A percentile compares a stretch with the other conserved stretches of the same genome.
These are phyloP conservation scores for Beta lomatogona DNA, from an alignment of 179 eudicot genomes.

Conservation along the genomic window DNA sequence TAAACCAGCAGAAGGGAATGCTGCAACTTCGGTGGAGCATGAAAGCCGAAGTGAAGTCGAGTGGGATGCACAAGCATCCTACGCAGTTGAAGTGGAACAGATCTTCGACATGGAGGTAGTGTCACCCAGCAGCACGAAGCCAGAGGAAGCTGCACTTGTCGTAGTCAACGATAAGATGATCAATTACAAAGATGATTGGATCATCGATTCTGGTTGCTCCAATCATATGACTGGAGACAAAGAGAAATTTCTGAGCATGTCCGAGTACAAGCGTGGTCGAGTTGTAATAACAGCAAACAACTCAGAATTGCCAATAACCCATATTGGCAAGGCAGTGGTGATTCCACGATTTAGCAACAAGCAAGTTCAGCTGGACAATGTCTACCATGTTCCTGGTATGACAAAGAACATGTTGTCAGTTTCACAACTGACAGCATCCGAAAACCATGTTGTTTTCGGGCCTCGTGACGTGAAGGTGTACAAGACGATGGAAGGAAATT, in stretches of 20 bases:
- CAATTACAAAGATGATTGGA: constrained; percentile 25
- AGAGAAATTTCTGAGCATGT: constrained; percentile 5
- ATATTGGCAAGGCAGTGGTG: constrained; percentile 17
- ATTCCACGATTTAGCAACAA: too few relatives aligned
- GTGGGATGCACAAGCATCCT: constrained; percentile 18
- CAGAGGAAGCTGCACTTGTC: neutral
- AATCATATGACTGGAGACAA: constrained; percentile 24
- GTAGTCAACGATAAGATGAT: neutral
- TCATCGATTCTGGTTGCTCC: constrained; percentile 17
- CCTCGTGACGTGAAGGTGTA: too few relatives aligned
- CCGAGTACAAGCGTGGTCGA: constrained; percentile 5
- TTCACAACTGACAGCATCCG: too few relatives aligned
- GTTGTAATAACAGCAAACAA: constrained; percentile 19
- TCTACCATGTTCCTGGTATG: too few relatives aligned
- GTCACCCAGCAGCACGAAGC: neutral
- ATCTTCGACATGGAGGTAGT: neutral
- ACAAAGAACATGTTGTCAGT: too few relatives aligned
- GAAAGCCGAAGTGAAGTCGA: neutral
- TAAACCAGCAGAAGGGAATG: neutral
- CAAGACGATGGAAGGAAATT: neutral
- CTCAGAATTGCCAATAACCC: constrained; percentile 4
- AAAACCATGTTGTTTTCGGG: too few relatives aligned
- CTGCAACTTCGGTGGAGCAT: neutral
- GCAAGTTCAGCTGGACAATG: too few relatives aligned
- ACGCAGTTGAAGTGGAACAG: neutral